Percentiles rank a stretch among this genome's conserved stretches.
These are phyloP conservation scores for Boletus vermiculosoides DNA, from an alignment of 768 basidiomycete species.

Conservation along the genomic window DNA sequence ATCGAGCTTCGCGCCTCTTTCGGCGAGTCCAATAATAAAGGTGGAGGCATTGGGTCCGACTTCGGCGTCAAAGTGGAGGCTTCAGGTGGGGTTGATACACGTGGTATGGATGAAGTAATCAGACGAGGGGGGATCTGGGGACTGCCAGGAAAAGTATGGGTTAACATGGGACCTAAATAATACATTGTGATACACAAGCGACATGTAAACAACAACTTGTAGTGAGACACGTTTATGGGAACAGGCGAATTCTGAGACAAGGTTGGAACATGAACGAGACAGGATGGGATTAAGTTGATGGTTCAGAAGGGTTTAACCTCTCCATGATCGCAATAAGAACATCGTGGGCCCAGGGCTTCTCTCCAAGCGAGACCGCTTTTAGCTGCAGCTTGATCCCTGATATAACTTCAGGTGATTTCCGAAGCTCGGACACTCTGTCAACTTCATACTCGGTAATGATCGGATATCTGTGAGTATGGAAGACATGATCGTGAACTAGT, in stretches of 20 bases:
- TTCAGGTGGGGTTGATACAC: slow-evolving; percentile 45
- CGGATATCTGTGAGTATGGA: slow-evolving; percentile 13
- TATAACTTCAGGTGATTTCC: slow-evolving; percentile 22
- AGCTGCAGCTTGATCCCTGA: slow-evolving; percentile 23
- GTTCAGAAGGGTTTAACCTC: slow-evolving; percentile 13
- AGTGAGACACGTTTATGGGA: neutral
- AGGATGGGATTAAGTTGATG: neutral
- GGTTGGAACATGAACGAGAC: neutral
- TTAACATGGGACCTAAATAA: slow-evolving; percentile 14
- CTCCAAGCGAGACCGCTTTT: slow-evolving; percentile 21
- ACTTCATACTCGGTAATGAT: slow-evolving; percentile 17
- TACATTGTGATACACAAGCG: neutral
- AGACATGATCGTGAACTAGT: neutral
- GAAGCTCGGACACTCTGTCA: slow-evolving; percentile 18
- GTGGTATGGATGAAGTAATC: slow-evolving; percentile 65
- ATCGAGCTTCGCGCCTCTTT: slow-evolving; percentile 64
- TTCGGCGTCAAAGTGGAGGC: slow-evolving; percentile 27
- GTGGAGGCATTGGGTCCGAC: slow-evolving; percentile 15
- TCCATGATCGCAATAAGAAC: slow-evolving; percentile 28
- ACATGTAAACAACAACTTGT: neutral
- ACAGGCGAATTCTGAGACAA: neutral
- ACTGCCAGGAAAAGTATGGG: slow-evolving; percentile 65
- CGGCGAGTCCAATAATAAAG: slow-evolving; percentile 41
- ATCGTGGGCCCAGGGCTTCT: slow-evolving; percentile 28
- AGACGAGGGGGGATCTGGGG: slow-evolving; percentile 71